phyloP scores from a whole-genome alignment of 495 filamentous ascomycete species.

The Podospora comata region DNA sequence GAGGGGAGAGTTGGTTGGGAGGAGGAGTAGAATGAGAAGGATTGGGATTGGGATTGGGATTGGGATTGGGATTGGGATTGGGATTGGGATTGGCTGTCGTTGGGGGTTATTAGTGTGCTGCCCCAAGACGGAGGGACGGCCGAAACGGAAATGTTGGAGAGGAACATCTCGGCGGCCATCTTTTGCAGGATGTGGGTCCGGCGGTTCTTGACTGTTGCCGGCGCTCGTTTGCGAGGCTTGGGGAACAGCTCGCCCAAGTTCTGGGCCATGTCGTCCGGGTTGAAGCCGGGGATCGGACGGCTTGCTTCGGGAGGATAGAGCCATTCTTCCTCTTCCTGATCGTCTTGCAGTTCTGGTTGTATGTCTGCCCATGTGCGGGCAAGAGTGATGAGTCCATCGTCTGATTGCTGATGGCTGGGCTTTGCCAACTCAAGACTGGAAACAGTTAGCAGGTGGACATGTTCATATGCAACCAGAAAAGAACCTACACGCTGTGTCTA shows the following conservation, averaged over 20 bases:
- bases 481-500: conserved; percentile 24
- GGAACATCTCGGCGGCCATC: conserved; percentile 27
- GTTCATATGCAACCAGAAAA: neutral
- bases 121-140: conserved; percentile 13
- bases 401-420: neutral
- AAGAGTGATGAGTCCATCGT: conserved; percentile 13
- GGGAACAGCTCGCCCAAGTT: conserved; percentile 16
- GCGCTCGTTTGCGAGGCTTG: neutral
- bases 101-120: neutral
- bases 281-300: conserved; percentile 15
- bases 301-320: conserved; percentile 16
- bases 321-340: conserved; percentile 12
- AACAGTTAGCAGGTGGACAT: conserved; percentile 13
- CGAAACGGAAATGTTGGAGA: conserved; percentile 26
- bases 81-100: conserved; percentile 12
- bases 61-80: conserved; percentile 24
- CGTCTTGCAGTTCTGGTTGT: conserved; percentile 14
- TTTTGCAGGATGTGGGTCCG: conserved; percentile 15
- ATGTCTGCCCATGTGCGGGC: conserved; percentile 23
- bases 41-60: conserved; percentile 22
- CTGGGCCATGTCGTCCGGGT: conserved; percentile 18
- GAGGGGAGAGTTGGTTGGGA: conserved; percentile 12
- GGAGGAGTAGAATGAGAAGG: conserved; percentile 3
- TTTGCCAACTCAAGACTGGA: conserved; percentile 22
- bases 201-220: neutral